Conservation (phyloP, 1,284 basidiomycete genomes). For the Phellinidium pouzarii region DNA sequence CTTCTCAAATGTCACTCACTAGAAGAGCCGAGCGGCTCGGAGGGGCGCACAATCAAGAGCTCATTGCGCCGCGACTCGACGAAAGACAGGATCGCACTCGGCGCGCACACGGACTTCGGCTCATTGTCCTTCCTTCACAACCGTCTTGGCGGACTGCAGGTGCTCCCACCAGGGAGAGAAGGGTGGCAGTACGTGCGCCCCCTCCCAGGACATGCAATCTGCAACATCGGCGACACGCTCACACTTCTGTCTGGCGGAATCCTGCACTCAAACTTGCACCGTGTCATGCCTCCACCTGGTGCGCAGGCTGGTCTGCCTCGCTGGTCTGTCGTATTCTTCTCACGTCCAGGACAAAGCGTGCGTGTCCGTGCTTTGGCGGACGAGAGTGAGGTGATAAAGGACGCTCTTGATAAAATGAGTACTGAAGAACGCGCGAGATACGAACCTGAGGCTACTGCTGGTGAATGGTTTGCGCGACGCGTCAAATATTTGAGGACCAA, state of each 20-base stretch:
- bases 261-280: slow-evolving; percentile 51
- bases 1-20: slow-evolving; percentile 41
- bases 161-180: slow-evolving; percentile 52
- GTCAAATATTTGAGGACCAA: slow-evolving; percentile 38
- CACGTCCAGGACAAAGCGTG: slow-evolving; percentile 47
- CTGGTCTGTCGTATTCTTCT: slow-evolving; percentile 58
- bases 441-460: slow-evolving; percentile 31
- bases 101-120: slow-evolving; percentile 45
- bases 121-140: slow-evolving; percentile 58
- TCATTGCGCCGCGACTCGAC: not conserved
- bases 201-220: slow-evolving; percentile 49
- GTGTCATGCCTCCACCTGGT: slow-evolving; percentile 39
- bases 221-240: slow-evolving; percentile 56
- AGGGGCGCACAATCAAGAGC: slow-evolving; percentile 50
- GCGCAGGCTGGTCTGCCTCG: slow-evolving; percentile 39
- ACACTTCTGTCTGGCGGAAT: slow-evolving; percentile 51
- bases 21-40: slow-evolving; percentile 48
- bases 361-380: slow-evolving; percentile 41
- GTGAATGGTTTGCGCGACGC: slow-evolving; percentile 42
- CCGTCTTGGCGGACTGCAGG: slow-evolving; percentile 64
- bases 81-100: slow-evolving; percentile 31
- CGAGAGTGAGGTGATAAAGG: slow-evolving; percentile 31
- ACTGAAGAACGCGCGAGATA: slow-evolving; percentile 1
- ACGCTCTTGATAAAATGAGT: not conserved
- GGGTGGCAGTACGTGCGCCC: slow-evolving; percentile 66